Evolutionary conservation across 108 stramenopile species (phyloP).

Genomic region (Cyclostephanos tholiformis): DNA sequence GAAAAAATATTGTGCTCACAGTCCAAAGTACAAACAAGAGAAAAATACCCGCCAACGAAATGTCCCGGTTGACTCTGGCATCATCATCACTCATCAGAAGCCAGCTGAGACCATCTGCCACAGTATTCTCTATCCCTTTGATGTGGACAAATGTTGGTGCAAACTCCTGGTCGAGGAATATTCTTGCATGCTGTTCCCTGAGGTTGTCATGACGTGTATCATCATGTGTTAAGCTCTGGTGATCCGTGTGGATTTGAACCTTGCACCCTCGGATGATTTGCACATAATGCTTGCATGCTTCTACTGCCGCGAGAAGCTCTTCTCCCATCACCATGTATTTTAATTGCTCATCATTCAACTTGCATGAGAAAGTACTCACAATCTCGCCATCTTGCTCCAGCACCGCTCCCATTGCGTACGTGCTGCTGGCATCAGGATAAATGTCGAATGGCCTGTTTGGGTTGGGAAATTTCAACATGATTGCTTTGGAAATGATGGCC

Average conservation of each 20-base stretch:
- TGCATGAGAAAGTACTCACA: constrained; percentile 27
- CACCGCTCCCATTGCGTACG: no score
- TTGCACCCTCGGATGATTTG: constrained; percentile 22
- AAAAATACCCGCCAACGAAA: no score
- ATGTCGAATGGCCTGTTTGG: background rate
- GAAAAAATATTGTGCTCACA: no score
- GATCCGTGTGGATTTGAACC: constrained; percentile 6
- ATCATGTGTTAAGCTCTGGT: background rate
- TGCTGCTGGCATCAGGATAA: constrained; percentile 27
- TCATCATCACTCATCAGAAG: constrained; percentile 2
- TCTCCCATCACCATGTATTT: constrained; percentile 48
- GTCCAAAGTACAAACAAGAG: no score
- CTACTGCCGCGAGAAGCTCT: constrained; percentile 44
- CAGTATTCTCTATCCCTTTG: no score
- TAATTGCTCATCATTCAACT: constrained; percentile 40
- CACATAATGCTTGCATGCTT: constrained; percentile 18
- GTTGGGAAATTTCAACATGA: constrained; percentile 42
- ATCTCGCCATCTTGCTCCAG: no score
- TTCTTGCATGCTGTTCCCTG: background rate
- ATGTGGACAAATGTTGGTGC: background rate
- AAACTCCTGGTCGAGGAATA: constrained; percentile 9
- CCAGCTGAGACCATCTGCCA: constrained; percentile 12
- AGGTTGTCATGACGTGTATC: constrained; percentile 5
- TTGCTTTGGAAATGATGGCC: background rate
- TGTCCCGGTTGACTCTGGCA: no score